Base-by-base conservation (phyloP, 2,329 filamentous ascomycete species). In the Endoconidiophora laricicola region DNA sequence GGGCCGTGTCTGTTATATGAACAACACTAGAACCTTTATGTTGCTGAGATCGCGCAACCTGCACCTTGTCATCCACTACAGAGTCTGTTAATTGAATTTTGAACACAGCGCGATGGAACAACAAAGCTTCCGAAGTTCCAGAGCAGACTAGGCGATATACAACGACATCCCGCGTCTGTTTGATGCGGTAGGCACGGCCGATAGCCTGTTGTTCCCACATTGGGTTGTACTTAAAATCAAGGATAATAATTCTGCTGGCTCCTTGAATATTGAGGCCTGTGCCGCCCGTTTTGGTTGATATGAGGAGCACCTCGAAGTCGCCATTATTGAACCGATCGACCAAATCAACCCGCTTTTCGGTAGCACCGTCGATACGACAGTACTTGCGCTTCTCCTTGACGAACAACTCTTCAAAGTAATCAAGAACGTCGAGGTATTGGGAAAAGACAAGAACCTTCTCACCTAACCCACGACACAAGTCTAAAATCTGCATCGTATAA, bases 361-460 rank as follows among this genome's bases (percentile, higher is more conserved):
- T 81, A 0, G 57, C 63, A 2, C 88, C 86, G 62, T 93, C 83
- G 1, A 95, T 71, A 20, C 82, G 74, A 6, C 61, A 61, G 49
- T 66, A 70, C 6, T 65, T 72, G 26, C 74, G 66, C 2, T 66
- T 61, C 52, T 73, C 69, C 18, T 58, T 58, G 4, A 60, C 62
- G 38, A 86, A 71, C 18, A 83, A 61, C 0, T 64, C 56, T 46
- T 79, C 71, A 1, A 94, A 67, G 56, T 80, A 90, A 56, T 87
- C 60, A 4, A 95, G 66, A 0, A 82, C 83, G 0, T 68, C 65
- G 9, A 86, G 68, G 12, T 78, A 83, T 49, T 86, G 81, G 0
- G 82, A 84, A 58, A 95, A 95, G 0, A 94, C 66, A 1, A 95
- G 69, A 1, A 87, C 74, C 58, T 87, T 87, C 61, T 95, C 88